phyloP scores from a whole-genome alignment of 257 asterid genomes.

The Forsythia suspensa region DNA sequence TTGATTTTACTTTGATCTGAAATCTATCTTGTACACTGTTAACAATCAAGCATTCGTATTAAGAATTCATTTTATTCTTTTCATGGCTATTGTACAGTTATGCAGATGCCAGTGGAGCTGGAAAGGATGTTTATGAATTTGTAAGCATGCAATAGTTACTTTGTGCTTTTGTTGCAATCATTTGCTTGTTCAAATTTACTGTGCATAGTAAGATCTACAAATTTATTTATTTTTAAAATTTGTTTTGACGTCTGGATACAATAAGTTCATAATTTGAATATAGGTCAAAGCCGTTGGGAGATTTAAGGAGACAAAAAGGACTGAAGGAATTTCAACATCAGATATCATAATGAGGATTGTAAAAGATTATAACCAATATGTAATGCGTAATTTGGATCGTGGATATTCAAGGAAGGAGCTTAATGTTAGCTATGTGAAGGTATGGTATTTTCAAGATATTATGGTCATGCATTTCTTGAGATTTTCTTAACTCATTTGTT shows the following conservation, averaged over 20 bases:
- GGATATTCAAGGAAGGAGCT: conserved; percentile 62
- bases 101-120: conserved; percentile 48
- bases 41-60: background rate
- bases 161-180: background rate
- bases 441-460: conserved; percentile 10
- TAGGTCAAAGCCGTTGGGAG: conserved; percentile 38
- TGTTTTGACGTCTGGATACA: background rate
- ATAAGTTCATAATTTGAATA: background rate
- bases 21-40: background rate
- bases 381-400: conserved; percentile 71
- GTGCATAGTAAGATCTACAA: background rate
- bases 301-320: conserved; percentile 20
- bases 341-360: conserved; percentile 67
- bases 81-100: conserved; percentile 29
- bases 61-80: background rate
- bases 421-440: conserved; percentile 48
- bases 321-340: conserved; percentile 38
- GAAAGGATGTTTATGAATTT: conserved; percentile 55
- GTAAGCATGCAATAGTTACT: conserved; percentile 25
- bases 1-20: background rate
- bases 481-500: background rate
- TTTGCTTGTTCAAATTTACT: background rate
- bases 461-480: background rate
- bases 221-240: conserved; percentile 1
- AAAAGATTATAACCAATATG: conserved; percentile 67